A percentile compares a stretch with the other conserved stretches of the same genome.
Conservation (phyloP, 768 basidiomycete species). For the Cystobasidium ongulense region DNA sequence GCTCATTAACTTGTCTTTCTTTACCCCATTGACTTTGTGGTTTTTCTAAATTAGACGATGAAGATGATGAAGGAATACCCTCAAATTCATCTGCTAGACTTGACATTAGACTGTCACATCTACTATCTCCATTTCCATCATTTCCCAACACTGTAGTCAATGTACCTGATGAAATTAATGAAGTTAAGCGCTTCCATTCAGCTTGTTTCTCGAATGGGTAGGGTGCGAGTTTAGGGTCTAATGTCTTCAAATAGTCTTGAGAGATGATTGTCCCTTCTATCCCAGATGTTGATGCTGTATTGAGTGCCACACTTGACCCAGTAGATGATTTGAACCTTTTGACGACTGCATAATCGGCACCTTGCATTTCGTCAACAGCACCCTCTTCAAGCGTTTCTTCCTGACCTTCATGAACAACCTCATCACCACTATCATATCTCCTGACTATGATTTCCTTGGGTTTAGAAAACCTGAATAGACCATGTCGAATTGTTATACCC, state of each 20-base stretch:
- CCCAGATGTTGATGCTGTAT: slow-evolving; percentile 5
- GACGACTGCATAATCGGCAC: neutral
- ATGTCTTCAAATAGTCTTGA: slow-evolving; percentile 44
- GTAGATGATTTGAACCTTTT: neutral
- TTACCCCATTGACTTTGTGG: slow-evolving; percentile 36
- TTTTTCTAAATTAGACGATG: neutral
- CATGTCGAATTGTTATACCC: slow-evolving; percentile 43
- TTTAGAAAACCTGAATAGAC: slow-evolving; percentile 39
- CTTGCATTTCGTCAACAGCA: too few relatives aligned
- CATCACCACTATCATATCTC: slow-evolving; percentile 42
- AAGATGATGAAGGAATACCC: slow-evolving; percentile 36
- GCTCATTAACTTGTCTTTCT: slow-evolving; percentile 5
- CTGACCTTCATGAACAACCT: slow-evolving; percentile 29
- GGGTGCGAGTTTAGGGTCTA: slow-evolving; percentile 46
- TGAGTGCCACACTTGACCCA: neutral
- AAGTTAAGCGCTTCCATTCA: slow-evolving; percentile 42
- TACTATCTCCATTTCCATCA: slow-evolving; percentile 30
- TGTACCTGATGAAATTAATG: slow-evolving; percentile 38
- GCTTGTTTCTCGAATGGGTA: slow-evolving; percentile 44
- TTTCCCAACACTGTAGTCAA: slow-evolving; percentile 43
- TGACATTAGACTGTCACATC: slow-evolving; percentile 44
- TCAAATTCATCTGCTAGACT: slow-evolving; percentile 40
- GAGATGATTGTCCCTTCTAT: slow-evolving; percentile 37
- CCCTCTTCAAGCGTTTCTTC: neutral
- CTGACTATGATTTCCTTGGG: slow-evolving; percentile 40